Evolutionary conservation across 768 basidiomycete species (phyloP).

Genomic region (Mycena venus): DNA sequence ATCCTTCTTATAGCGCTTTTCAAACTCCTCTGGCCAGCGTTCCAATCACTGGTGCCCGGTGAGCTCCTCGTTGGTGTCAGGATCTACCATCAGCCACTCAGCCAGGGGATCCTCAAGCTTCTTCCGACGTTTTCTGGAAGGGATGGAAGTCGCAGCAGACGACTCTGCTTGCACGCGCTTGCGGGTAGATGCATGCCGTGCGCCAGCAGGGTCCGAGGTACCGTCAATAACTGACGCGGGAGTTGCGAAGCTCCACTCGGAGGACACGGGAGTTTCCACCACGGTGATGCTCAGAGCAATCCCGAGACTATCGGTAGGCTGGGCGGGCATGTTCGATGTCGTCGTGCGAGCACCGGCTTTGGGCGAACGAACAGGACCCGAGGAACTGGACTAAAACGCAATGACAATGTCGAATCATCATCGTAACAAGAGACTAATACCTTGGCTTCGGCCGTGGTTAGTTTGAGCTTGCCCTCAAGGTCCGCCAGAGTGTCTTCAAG

Average conservation of each 20-base stretch:
- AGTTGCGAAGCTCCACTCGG: too few species aligned
- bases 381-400: not conserved
- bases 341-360: not conserved
- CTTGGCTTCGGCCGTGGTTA: not conserved
- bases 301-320: not conserved
- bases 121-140: not conserved
- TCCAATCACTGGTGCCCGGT: not conserved
- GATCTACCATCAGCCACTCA: not conserved
- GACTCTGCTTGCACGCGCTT: not conserved
- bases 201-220: not conserved
- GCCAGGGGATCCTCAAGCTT: not conserved
- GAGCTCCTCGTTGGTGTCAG: not conserved
- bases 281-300: not conserved
- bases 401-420: not conserved
- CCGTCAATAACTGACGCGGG: not conserved
- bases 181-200: not conserved
- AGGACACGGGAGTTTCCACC: too few species aligned
- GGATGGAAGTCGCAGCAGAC: not conserved
- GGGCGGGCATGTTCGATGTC: not conserved
- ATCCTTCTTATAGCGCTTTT: not conserved
- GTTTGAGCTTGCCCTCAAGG: slow-evolving; percentile 1
- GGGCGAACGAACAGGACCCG: slow-evolving; percentile 5
- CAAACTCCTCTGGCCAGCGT: not conserved
- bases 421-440: not conserved
- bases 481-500: slow-evolving; percentile 1